Conservation (phyloP, 139 green algal species). For the Coelastrella sp. region DNA sequence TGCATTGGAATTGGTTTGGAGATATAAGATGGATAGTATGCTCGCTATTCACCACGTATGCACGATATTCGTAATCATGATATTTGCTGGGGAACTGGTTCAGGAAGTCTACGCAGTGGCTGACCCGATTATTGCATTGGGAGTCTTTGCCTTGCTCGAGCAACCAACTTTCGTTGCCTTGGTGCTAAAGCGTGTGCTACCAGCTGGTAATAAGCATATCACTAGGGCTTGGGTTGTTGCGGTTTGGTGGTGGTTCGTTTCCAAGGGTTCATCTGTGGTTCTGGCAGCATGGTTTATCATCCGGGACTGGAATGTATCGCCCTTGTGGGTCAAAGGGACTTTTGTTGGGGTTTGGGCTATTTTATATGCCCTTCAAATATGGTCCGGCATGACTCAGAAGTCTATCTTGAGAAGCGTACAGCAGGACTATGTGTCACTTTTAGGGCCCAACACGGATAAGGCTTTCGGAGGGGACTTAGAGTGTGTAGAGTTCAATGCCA, state of each 20-base stretch:
- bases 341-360: constrained; percentile 11
- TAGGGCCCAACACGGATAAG: no score
- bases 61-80: constrained; percentile 19
- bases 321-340: background rate
- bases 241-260: constrained; percentile 20
- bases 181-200: constrained; percentile 28
- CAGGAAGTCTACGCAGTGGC: background rate
- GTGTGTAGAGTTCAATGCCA: no score
- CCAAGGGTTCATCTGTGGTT: background rate
- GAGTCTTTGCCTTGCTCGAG: constrained; percentile 23
- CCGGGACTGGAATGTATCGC: constrained; percentile 21
- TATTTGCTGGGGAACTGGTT: constrained; percentile 7
- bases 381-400: constrained; percentile 10
- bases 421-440: background rate
- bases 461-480: no score
- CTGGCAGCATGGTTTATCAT: constrained; percentile 1
- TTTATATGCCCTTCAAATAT: constrained; percentile 14
- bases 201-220: background rate
- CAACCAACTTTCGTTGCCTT: constrained; percentile 33
- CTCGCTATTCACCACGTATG: constrained; percentile 11
- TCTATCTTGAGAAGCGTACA: constrained; percentile 10
- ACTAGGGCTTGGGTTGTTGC: constrained; percentile 4
- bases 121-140: constrained; percentile 13
- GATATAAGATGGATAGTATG: background rate
- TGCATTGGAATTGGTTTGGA: constrained; percentile 20